Conservation (phyloP, 495 filamentous ascomycete genomes). For the Astrocystis sublimbata region DNA sequence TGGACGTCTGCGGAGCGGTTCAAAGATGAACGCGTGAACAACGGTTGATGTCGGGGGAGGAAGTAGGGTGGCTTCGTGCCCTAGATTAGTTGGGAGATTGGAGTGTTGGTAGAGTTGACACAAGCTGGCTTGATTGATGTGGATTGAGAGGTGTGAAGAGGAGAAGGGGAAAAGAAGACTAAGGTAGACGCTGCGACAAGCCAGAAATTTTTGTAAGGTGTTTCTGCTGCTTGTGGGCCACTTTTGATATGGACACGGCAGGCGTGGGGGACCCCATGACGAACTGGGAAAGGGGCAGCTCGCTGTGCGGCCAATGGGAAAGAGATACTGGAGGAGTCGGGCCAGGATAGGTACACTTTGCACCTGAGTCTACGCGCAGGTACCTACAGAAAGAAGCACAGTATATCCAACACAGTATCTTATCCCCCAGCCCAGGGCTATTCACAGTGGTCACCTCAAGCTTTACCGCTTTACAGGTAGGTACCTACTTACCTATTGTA, state of each 20-base stretch:
- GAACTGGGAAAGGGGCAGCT: slow-evolving; percentile 16
- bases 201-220: slow-evolving; percentile 53
- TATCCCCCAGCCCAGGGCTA: no score
- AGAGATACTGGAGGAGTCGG: background rate
- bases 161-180: slow-evolving; percentile 40
- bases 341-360: slow-evolving; percentile 5
- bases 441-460: no score
- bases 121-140: slow-evolving; percentile 42
- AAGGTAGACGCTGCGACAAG: slow-evolving; percentile 37
- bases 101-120: slow-evolving; percentile 40
- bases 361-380: background rate
- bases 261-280: slow-evolving; percentile 23
- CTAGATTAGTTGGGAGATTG: slow-evolving; percentile 62
- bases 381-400: background rate
- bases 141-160: slow-evolving; percentile 50
- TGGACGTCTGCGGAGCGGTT: slow-evolving; percentile 46
- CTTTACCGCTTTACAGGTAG: no score
- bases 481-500: no score
- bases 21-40: slow-evolving; percentile 56
- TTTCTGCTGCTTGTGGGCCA: slow-evolving; percentile 43
- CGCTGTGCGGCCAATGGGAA: slow-evolving; percentile 8
- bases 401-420: background rate
- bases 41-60: slow-evolving; percentile 55
- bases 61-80: slow-evolving; percentile 87
- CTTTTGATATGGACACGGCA: slow-evolving; percentile 27